Conservation (phyloP, 2,329 filamentous ascomycete genomes). For the Tolypocladium amazonense region DNA sequence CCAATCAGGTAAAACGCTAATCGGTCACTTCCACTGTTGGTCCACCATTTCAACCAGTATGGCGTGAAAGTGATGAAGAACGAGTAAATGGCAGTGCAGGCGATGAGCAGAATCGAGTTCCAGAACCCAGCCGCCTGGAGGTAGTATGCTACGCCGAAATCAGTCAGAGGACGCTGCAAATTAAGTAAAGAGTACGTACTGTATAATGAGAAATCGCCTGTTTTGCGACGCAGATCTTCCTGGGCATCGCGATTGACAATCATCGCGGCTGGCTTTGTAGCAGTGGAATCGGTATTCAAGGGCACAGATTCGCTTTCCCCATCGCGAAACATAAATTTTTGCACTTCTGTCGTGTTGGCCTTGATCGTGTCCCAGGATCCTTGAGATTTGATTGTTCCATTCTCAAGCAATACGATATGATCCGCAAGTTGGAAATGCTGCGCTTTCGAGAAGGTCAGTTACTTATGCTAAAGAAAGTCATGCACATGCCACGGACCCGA, state of each 20-base stretch:
- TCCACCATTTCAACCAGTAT: slow-evolving; percentile 29
- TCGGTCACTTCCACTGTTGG: slow-evolving; percentile 8
- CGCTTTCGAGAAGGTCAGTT: neutral
- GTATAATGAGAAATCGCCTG: neutral
- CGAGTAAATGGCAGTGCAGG: slow-evolving; percentile 11
- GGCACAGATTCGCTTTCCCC: neutral
- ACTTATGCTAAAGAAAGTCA: neutral
- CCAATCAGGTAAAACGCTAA: neutral
- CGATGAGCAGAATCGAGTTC: neutral
- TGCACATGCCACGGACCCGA: neutral
- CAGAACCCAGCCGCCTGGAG: neutral
- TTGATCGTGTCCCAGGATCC: neutral
- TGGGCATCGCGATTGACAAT: neutral
- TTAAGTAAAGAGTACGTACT: neutral
- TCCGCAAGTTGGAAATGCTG: neutral
- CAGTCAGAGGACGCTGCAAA: neutral
- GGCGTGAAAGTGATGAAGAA: slow-evolving; percentile 24
- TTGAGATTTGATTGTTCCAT: neutral
- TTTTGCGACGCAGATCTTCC: neutral
- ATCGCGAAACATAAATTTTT: neutral
- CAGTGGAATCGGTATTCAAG: neutral
- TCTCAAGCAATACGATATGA: neutral
- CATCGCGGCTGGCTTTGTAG: neutral
- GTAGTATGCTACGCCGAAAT: neutral
- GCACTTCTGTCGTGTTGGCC: neutral